Evolutionary conservation across 2,329 filamentous ascomycete species (phyloP), one percentile per base, ranked within the genome.

Genomic region (Macrophomina tecta): DNA sequence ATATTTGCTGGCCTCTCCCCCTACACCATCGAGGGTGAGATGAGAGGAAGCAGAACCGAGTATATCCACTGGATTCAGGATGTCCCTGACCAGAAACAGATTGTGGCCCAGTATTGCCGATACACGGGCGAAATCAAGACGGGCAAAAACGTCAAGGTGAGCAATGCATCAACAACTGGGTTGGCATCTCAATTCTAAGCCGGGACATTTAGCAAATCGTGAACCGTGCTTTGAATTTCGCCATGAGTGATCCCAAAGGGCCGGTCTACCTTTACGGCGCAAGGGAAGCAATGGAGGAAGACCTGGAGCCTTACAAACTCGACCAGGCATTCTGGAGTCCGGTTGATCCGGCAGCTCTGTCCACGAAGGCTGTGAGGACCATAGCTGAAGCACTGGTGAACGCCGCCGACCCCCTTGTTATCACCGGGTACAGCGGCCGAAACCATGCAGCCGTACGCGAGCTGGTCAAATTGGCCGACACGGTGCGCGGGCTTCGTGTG

Each of bases 61-160:
- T 94, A 92, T 76, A 94, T 93, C 71, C 91, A 94, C 76, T 94
- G 91, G 91, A 90, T 94, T 38, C 91, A 94, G 73, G 91, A 94
- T 77, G 90, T 93, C 2, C 91, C 90, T 0, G 91, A 94, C 73
- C 92, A 94, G 77, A 92, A 90, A 76, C 86, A 89, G 72, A 94
- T 97, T 68, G 82, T 97, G 3, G 83, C 87, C 0, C 93, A 97
- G 80, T 97, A 97, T 78, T 97, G 93, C 76, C 86, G 93, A 9
- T 97, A 95, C 74, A 82, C 89, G 0, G 92, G 85, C 3, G 93
- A 97, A 81, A 89, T 97, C 77, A 94, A 93, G 81, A 90, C 90
- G 2, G 92, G 92, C 16, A 87, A 87, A 74, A 97, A 96, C 73
- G 87, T 96, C 68, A 96, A 96, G 72, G 75, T 78, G 38, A 30